Conservation (phyloP, 192 early-diverging fungal species). For the Mortierella alpina region DNA sequence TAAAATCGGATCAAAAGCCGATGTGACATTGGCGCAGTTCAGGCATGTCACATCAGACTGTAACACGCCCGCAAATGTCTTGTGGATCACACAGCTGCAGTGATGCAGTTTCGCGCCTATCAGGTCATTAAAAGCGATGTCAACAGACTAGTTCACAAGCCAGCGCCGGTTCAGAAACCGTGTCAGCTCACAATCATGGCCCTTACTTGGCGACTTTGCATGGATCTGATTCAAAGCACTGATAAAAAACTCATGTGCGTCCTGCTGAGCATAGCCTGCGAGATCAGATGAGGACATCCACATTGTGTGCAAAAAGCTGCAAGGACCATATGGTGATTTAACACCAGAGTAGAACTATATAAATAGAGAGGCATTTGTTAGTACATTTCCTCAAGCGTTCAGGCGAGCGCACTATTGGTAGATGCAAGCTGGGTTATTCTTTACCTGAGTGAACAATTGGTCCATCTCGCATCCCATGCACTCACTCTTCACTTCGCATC, state of each 20-base stretch:
- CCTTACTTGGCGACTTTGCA: slow-evolving; percentile 63
- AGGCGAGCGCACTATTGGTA: background rate
- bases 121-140: background rate
- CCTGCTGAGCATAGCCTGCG: slow-evolving; percentile 95
- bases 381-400: background rate
- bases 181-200: too few relatives aligned
- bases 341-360: slow-evolving; percentile 73
- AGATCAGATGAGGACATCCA: slow-evolving; percentile 90
- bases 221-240: slow-evolving; percentile 90
- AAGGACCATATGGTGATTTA: slow-evolving; percentile 84
- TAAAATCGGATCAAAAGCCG: slow-evolving; percentile 87
- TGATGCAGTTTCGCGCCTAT: slow-evolving; percentile 45
- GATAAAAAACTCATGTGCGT: slow-evolving; percentile 98
- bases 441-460: slow-evolving; percentile 78
- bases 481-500: slow-evolving; percentile 66
- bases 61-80: slow-evolving; percentile 88
- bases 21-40: slow-evolving; percentile 81
- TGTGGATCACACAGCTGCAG: slow-evolving; percentile 91
- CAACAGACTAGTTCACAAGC: background rate
- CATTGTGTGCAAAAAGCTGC: slow-evolving; percentile 85
- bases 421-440: background rate
- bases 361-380: background rate
- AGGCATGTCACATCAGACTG: slow-evolving; percentile 93
- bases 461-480: slow-evolving; percentile 98
- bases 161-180: background rate